These are phyloP conservation scores for Parmales sp. DNA, from an alignment of 108 stramenopile species.

Conservation along the genomic window DNA sequence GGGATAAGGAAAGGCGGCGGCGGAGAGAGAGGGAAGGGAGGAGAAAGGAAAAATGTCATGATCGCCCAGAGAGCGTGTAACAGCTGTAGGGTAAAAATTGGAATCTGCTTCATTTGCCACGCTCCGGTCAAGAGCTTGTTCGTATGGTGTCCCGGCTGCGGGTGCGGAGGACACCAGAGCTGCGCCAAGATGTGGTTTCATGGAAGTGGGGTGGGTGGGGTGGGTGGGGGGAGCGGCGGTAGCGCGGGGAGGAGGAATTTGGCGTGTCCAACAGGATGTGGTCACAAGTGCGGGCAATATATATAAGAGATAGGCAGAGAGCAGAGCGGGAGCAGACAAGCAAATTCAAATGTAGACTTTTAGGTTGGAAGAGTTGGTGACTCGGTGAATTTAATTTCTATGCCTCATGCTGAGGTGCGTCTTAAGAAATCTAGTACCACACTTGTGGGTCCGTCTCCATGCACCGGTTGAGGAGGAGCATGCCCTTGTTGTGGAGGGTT, in stretches of 20 bases:
- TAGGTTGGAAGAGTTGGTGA: too few relatives aligned
- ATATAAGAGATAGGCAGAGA: too few relatives aligned
- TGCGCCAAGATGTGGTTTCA: neutral
- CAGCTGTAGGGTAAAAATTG: conserved; percentile 57
- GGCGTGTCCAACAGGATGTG: conserved; percentile 70
- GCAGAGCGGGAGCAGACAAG: too few relatives aligned
- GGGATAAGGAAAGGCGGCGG: neutral
- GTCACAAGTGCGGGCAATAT: conserved; percentile 71
- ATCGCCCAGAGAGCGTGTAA: conserved; percentile 47
- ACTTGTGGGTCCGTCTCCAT: too few relatives aligned
- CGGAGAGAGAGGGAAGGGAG: neutral
- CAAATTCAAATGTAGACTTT: too few relatives aligned
- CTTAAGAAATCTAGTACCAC: too few relatives aligned
- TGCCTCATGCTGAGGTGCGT: too few relatives aligned
- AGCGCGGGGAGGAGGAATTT: too few relatives aligned
- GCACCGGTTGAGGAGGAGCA: too few relatives aligned
- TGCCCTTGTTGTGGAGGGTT: too few relatives aligned
- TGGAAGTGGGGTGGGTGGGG: conserved; percentile 68
- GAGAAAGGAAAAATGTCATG: neutral
- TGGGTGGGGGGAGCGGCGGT: conserved; percentile 17
- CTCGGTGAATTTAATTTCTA: too few relatives aligned
- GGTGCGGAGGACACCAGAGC: conserved; percentile 20
- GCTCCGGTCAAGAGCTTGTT: conserved; percentile 66
- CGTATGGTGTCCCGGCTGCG: conserved; percentile 83
- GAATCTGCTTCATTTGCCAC: conserved; percentile 67